Evolutionary conservation across 2,329 filamentous ascomycete genomes (phyloP).

Genomic region (Hypoxylon sp.): DNA sequence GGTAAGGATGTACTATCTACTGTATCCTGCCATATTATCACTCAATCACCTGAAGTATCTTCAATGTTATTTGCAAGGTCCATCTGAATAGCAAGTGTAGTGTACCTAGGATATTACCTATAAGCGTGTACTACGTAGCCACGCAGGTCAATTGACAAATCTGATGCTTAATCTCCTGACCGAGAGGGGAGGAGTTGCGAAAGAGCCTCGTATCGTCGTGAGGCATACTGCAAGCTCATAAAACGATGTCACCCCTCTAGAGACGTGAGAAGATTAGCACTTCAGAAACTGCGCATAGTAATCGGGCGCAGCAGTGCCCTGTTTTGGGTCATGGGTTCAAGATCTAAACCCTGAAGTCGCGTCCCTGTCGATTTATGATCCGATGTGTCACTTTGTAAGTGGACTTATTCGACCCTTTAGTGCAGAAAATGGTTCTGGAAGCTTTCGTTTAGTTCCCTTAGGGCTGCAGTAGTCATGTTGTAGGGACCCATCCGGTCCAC

Average conservation of each 20-base stretch:
- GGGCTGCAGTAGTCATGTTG: slow-evolving; percentile 4
- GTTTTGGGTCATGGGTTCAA: slow-evolving; percentile 24
- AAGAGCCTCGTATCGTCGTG: slow-evolving; percentile 4
- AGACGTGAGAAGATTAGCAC: not conserved
- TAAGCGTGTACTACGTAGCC: not conserved
- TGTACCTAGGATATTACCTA: not conserved
- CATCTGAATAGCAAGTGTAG: not conserved
- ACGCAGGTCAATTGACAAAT: slow-evolving; percentile 16
- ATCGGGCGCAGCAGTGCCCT: slow-evolving; percentile 24
- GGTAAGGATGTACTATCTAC: not conserved
- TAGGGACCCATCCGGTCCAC: not conserved
- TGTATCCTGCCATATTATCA: not conserved
- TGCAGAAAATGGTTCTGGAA: slow-evolving; percentile 30
- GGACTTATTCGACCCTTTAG: slow-evolving; percentile 2
- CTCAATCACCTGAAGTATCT: not conserved
- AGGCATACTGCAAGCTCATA: slow-evolving; percentile 18
- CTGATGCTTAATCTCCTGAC: slow-evolving; percentile 25
- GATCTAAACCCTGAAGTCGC: too few relatives aligned
- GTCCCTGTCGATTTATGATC: slow-evolving; percentile 6
- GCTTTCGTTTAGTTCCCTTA: slow-evolving; percentile 9
- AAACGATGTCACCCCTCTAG: slow-evolving; percentile 3
- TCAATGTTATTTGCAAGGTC: not conserved
- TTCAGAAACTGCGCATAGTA: slow-evolving; percentile 7
- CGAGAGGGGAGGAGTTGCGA: slow-evolving; percentile 6
- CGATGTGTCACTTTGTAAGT: slow-evolving; percentile 6